Evolutionary conservation across 2,329 filamentous ascomycete genomes (phyloP).

Genomic region (Aurifilum marmelostoma): DNA sequence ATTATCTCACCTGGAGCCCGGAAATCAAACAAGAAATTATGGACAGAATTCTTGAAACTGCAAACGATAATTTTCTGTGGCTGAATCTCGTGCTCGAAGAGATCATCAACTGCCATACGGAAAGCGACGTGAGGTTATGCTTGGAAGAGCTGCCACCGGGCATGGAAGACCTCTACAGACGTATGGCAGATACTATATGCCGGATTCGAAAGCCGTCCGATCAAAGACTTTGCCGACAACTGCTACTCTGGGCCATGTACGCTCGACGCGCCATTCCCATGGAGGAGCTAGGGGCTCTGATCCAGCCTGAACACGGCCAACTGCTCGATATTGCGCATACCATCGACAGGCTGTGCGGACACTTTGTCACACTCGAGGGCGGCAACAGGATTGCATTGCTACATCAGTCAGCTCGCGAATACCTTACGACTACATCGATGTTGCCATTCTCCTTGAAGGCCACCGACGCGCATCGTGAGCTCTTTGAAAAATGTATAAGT

Average conservation of each 20-base stretch:
- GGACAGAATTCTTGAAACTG: not conserved
- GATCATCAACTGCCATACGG: not conserved
- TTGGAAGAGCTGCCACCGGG: not conserved
- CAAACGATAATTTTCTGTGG: not conserved
- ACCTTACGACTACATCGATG: not conserved
- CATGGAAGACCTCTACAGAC: not conserved
- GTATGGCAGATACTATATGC: not conserved
- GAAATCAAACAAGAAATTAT: not conserved
- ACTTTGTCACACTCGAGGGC: not conserved
- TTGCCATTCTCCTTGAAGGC: not conserved
- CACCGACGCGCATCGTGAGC: not conserved
- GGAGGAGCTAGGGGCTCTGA: not conserved
- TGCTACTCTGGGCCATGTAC: not conserved
- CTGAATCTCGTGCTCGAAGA: not conserved
- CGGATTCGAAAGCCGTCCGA: not conserved
- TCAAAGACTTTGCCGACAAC: not conserved
- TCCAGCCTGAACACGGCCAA: not conserved
- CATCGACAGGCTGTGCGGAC: not conserved
- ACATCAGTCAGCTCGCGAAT: slow-evolving; percentile 1
- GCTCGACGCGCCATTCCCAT: not conserved
- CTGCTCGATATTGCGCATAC: not conserved
- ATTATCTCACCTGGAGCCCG: not conserved
- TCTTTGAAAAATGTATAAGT: not conserved
- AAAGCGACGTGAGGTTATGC: not conserved
- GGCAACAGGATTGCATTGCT: not conserved